Percentiles rank a stretch among this genome's conserved stretches.
Conservation (phyloP, 495 filamentous ascomycete species). For the Letharia lupina region DNA sequence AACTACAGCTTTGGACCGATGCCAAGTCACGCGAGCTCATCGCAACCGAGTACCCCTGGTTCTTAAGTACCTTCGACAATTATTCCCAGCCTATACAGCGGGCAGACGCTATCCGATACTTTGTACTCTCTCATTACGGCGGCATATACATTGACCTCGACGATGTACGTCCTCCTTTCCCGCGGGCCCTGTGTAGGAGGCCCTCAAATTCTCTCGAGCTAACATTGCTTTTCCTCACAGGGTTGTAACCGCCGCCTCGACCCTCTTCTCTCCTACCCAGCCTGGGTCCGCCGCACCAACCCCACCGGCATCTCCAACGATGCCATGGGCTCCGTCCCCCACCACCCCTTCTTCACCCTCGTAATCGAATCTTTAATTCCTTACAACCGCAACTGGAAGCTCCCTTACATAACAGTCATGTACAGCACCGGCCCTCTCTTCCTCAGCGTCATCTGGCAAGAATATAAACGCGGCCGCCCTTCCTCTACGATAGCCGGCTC, state of each 20-base stretch:
- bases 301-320: slow-evolving; percentile 88
- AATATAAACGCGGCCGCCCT: slow-evolving; percentile 46
- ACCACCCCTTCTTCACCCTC: slow-evolving; percentile 74
- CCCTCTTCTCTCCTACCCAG: slow-evolving; percentile 69
- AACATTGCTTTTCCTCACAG: slow-evolving; percentile 30
- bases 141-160: slow-evolving; percentile 88
- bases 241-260: slow-evolving; percentile 77
- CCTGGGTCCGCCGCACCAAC: slow-evolving; percentile 71
- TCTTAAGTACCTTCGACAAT: slow-evolving; percentile 71
- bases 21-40: slow-evolving; percentile 68
- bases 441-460: slow-evolving; percentile 75
- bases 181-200: background rate
- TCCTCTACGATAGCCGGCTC: slow-evolving; percentile 11
- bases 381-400: slow-evolving; percentile 67
- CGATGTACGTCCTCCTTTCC: slow-evolving; percentile 49
- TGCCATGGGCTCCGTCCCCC: slow-evolving; percentile 70
- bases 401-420: slow-evolving; percentile 87
- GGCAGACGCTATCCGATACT: slow-evolving; percentile 82
- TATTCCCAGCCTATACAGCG: slow-evolving; percentile 79
- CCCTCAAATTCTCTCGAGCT: background rate
- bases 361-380: slow-evolving; percentile 60
- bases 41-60: slow-evolving; percentile 72
- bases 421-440: slow-evolving; percentile 80
- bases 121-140: slow-evolving; percentile 73
- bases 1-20: slow-evolving; percentile 93